Percentiles rank a stretch among this genome's conserved stretches.
phyloP scores from a whole-genome alignment of 495 filamentous ascomycete species.

The Penicillium soppii region DNA sequence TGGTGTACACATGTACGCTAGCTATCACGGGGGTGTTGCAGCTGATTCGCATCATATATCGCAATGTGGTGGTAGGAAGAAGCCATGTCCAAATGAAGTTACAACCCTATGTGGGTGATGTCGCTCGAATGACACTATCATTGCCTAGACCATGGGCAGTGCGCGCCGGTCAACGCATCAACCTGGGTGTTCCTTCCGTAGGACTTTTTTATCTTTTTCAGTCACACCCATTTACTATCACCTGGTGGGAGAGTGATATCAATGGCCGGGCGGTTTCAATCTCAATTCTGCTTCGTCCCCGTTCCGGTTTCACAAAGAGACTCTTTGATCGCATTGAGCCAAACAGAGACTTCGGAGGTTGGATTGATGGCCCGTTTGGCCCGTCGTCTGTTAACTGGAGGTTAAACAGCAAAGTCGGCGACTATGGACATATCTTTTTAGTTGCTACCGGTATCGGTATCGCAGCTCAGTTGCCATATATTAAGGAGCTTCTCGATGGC shows the following conservation, averaged over 20 bases:
- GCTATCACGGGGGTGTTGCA: conserved; percentile 5
- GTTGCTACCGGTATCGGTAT: conserved; percentile 38
- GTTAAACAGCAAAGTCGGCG: conserved; percentile 13
- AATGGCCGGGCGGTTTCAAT: conserved; percentile 18
- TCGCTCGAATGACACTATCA: conserved; percentile 12
- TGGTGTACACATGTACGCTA: conserved; percentile 2
- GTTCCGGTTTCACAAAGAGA: conserved; percentile 30
- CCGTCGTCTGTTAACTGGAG: conserved; percentile 10
- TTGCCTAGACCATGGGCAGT: conserved; percentile 28
- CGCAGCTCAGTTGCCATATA: conserved; percentile 35
- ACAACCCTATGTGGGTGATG: conserved; percentile 1
- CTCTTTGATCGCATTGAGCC: conserved; percentile 9
- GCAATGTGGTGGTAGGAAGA: conserved; percentile 13
- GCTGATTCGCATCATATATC: conserved; percentile 8
- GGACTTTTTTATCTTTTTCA: conserved; percentile 25
- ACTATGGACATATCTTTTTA: conserved; percentile 35
- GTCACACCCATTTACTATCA: conserved; percentile 32
- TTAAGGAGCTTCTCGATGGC: conserved; percentile 33
- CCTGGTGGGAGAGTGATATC: conserved; percentile 29
- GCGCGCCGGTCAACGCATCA: conserved; percentile 28
- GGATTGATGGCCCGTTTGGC: conserved; percentile 40
- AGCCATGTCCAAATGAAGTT: conserved; percentile 5
- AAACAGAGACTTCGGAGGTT: conserved; percentile 17
- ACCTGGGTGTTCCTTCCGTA: conserved; percentile 21
- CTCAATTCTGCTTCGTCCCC: conserved; percentile 27